These are phyloP conservation scores for Termitomyces sp. DNA, from an alignment of 768 basidiomycete species.

Conservation along the genomic window DNA sequence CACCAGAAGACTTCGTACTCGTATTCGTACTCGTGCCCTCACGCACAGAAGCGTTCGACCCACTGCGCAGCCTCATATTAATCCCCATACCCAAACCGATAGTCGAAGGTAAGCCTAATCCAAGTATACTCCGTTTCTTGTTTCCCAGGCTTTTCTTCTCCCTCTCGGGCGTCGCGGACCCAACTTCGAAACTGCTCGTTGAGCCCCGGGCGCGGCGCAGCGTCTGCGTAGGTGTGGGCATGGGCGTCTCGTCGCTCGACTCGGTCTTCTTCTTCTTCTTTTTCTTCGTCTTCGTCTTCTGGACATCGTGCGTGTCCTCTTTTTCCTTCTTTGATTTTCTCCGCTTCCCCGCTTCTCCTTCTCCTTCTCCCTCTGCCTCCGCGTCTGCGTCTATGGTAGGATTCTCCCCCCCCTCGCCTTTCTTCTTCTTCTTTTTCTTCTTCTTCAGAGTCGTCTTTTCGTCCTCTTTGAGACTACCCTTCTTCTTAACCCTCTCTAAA, in stretches of 20 bases:
- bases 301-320: neutral
- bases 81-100: constrained; percentile 22
- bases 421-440: constrained; percentile 16
- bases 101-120: constrained; percentile 56
- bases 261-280: constrained; percentile 30
- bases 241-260: neutral
- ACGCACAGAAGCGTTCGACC: constrained; percentile 28
- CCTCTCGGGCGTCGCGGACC: constrained; percentile 37
- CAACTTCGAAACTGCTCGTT: constrained; percentile 64
- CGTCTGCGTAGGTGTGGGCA: neutral
- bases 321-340: constrained; percentile 13
- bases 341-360: constrained; percentile 20
- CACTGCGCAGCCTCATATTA: constrained; percentile 33
- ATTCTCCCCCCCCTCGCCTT: constrained; percentile 23
- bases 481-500: constrained; percentile 16
- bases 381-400: constrained; percentile 28
- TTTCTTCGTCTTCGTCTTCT: constrained; percentile 32
- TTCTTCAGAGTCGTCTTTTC: constrained; percentile 7
- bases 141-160: constrained; percentile 34
- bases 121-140: constrained; percentile 62
- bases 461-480: constrained; percentile 31
- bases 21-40: neutral
- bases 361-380: constrained; percentile 8
- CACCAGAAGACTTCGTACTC: neutral
- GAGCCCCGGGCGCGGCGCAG: constrained; percentile 24